phyloP scores from a whole-genome alignment of 495 filamentous ascomycete genomes.

The Geopyxis carbonaria region DNA sequence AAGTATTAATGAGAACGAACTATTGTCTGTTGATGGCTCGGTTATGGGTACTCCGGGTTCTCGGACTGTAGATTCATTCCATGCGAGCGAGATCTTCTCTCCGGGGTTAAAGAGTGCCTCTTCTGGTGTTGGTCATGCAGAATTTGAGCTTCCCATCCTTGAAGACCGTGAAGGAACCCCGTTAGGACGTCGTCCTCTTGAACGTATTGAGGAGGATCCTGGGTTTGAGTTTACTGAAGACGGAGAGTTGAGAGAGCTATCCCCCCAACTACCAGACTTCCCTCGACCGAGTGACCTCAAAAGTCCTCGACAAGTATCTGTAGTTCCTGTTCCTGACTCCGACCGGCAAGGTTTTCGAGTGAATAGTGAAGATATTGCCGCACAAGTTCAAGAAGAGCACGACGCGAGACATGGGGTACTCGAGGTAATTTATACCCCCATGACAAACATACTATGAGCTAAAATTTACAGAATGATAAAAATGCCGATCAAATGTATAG shows the following conservation, averaged over 20 bases:
- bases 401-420: slow-evolving; percentile 24
- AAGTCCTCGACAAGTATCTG: neutral
- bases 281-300: neutral
- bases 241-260: slow-evolving; percentile 37
- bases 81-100: too few species aligned
- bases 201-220: slow-evolving; percentile 27
- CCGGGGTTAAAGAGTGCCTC: too few species aligned
- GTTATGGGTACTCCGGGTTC: too few species aligned
- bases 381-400: slow-evolving; percentile 27
- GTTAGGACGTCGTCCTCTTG: too few species aligned
- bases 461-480: neutral
- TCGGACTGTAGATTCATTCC: too few species aligned
- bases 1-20: too few species aligned
- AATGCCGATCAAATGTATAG: neutral
- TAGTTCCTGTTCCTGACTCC: too few species aligned
- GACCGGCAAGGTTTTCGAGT: slow-evolving; percentile 10
- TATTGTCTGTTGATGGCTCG: too few species aligned
- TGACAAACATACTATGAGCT: neutral
- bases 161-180: too few species aligned
- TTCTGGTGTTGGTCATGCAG: too few species aligned
- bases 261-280: slow-evolving; percentile 6
- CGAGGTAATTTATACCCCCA: neutral
- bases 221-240: slow-evolving; percentile 46
- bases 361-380: slow-evolving; percentile 30
- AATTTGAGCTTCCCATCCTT: too few species aligned